Conservation (phyloP, 2,329 filamentous ascomycete genomes). For the Penicillium corylophilum region DNA sequence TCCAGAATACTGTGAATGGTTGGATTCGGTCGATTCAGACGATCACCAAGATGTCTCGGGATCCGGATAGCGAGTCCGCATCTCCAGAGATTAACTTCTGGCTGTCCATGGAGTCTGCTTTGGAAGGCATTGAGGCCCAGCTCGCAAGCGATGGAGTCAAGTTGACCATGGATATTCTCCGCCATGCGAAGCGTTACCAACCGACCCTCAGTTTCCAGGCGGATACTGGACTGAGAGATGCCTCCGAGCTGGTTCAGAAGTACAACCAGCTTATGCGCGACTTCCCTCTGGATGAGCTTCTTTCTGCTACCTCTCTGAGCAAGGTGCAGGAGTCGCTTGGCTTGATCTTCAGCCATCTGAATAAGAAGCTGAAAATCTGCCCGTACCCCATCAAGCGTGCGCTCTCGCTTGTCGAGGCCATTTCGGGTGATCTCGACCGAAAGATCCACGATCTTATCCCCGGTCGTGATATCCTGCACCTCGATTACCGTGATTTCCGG, state of each 20-base stretch:
- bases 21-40: constrained; percentile 99
- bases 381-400: constrained; percentile 92
- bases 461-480: constrained; percentile 83
- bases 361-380: constrained; percentile 95
- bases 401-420: constrained; percentile 90
- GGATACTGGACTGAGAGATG: constrained; percentile 93
- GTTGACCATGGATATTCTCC: constrained; percentile 89
- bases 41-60: constrained; percentile 90
- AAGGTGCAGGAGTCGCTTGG: constrained; percentile 87
- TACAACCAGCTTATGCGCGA: constrained; percentile 99
- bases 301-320: constrained; percentile 83
- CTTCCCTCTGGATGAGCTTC: constrained; percentile 90
- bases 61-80: constrained; percentile 74
- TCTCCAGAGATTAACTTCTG: constrained; percentile 99
- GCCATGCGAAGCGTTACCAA: constrained; percentile 96
- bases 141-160: constrained; percentile 83
- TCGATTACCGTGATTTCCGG: constrained; percentile 89
- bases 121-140: constrained; percentile 89
- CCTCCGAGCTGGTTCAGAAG: constrained; percentile 93
- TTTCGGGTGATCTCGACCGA: constrained; percentile 87
- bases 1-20: constrained; percentile 90
- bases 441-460: constrained; percentile 82
- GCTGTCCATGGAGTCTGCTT: constrained; percentile 91
- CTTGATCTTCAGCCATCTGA: constrained; percentile 89
- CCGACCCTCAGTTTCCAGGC: constrained; percentile 95